These are phyloP conservation scores for Schizonepeta tenuifolia DNA, from an alignment of 257 asterid species.

Conservation along the genomic window DNA sequence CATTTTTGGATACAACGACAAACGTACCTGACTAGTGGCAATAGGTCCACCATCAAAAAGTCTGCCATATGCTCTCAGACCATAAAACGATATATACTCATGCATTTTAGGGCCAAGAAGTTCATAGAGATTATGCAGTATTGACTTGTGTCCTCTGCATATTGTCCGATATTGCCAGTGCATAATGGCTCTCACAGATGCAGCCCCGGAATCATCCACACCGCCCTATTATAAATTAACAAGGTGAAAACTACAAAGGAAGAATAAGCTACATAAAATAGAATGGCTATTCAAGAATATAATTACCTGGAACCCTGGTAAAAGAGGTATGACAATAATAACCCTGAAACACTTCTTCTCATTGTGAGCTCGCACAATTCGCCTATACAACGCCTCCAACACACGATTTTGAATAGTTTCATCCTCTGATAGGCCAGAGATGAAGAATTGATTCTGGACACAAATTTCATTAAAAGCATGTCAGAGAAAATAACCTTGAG, in stretches of 20 bases:
- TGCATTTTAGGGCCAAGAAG: slow-evolving; percentile 78
- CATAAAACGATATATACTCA: slow-evolving; percentile 87
- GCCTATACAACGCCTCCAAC: slow-evolving; percentile 72
- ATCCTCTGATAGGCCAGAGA: slow-evolving; percentile 91
- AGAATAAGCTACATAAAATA: slow-evolving; percentile 24
- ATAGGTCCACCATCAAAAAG: slow-evolving; percentile 86
- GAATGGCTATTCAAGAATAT: slow-evolving; percentile 26
- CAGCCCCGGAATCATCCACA: slow-evolving; percentile 97
- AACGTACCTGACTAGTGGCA: slow-evolving; percentile 82
- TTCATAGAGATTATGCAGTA: slow-evolving; percentile 71
- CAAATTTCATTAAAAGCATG: slow-evolving; percentile 31
- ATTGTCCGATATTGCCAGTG: slow-evolving; percentile 98
- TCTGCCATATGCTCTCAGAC: slow-evolving; percentile 79
- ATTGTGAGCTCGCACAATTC: slow-evolving; percentile 82
- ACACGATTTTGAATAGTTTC: slow-evolving; percentile 89
- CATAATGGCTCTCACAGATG: slow-evolving; percentile 98
- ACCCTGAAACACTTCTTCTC: slow-evolving; percentile 90
- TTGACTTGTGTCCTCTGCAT: slow-evolving; percentile 75
- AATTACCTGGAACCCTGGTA: slow-evolving; percentile 94
- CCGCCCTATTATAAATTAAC: slow-evolving; percentile 69
- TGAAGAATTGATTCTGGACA: slow-evolving; percentile 95
- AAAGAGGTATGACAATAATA: slow-evolving; percentile 91
- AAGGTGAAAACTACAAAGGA: slow-evolving; percentile 28
- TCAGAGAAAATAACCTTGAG: slow-evolving; percentile 37
- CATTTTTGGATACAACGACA: slow-evolving; percentile 17